These are phyloP conservation scores for Pestalotiopsis fici DNA, from an alignment of 2,329 filamentous ascomycete genomes.

Conservation along the genomic window DNA sequence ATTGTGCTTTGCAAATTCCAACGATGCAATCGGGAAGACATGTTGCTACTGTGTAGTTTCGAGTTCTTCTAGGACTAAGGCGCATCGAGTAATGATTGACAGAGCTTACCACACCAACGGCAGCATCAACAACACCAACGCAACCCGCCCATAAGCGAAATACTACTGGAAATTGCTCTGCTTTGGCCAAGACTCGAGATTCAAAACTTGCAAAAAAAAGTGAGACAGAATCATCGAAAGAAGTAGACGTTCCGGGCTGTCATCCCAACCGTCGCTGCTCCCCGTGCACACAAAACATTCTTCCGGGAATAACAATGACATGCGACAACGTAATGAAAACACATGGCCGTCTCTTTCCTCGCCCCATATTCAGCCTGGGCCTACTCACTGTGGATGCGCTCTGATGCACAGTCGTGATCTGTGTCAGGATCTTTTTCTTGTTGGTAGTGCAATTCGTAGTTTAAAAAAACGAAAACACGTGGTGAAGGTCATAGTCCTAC, in stretches of 20 bases:
- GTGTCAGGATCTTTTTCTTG: neutral
- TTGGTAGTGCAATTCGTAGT: neutral
- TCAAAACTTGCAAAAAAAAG: too few species aligned
- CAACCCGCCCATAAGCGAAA: too few species aligned
- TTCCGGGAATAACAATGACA: neutral
- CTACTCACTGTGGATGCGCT: neutral
- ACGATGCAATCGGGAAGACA: too few species aligned
- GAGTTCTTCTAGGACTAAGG: too few species aligned
- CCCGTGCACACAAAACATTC: neutral
- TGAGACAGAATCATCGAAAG: neutral
- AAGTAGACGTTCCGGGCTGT: neutral
- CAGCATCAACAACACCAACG: too few species aligned
- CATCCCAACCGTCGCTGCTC: neutral
- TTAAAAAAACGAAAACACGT: neutral
- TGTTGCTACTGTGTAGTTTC: too few species aligned
- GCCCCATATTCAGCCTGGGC: neutral
- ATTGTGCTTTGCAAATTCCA: neutral
- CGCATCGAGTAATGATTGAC: too few species aligned
- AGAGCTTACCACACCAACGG: too few species aligned
- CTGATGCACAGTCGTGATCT: neutral
- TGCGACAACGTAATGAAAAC: neutral
- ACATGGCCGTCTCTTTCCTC: neutral
- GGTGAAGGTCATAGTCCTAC: neutral
- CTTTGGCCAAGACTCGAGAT: too few species aligned
- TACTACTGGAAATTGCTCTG: too few species aligned